Base-by-base conservation (phyloP, 2,329 filamentous ascomycete genomes). In the Tricladium varicosporioides region DNA sequence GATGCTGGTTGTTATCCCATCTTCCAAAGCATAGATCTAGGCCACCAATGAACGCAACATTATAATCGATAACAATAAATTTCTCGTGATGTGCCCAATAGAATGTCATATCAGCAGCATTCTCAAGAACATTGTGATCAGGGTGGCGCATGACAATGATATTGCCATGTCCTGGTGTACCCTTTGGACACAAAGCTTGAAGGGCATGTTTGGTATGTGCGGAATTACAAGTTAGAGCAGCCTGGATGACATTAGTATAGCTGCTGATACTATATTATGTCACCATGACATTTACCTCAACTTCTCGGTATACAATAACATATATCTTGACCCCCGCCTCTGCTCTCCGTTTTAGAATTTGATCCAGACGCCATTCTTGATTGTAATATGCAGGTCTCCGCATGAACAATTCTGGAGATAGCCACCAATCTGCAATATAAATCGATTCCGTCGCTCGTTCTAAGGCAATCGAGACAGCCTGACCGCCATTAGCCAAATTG, bases 1-100 rank as follows among this genome's bases (percentile, higher is more conserved):
- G 82, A 73, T 97, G 94, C 68, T 96, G 90, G 61, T 89, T 84
- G 54, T 83, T 82, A 68, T 99, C 94, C 92, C 92, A 97, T 53
- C 94, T 85, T 8, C 94, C 94, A 70, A 97, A 99, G 73, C 94
- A 99, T 32, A 97, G 78, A 74, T 99, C 94, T 5, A 99, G 79
- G 0, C 94, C 94, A 52, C 94, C 94, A 57, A 97, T 93, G 69
- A 97, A 97, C 13, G 92, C 94, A 65, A 93, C 75, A 14, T 86
- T 82, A 69, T 96, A 96, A 74, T 97, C 94, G 53, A 97, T 89
- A 15, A 99, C 89, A 54, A 97, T 89, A 69, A 97, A 95, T 71
- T 99, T 99, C 68, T 99, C 94, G 71, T 99, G 94, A 70, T 99
- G 94, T 0, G 94, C 94, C 85, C 93, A 97, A 76, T 96, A 97